Evolutionary conservation across 2,329 filamentous ascomycete genomes (phyloP).

Genomic region (Aspergillus versicolor): DNA sequence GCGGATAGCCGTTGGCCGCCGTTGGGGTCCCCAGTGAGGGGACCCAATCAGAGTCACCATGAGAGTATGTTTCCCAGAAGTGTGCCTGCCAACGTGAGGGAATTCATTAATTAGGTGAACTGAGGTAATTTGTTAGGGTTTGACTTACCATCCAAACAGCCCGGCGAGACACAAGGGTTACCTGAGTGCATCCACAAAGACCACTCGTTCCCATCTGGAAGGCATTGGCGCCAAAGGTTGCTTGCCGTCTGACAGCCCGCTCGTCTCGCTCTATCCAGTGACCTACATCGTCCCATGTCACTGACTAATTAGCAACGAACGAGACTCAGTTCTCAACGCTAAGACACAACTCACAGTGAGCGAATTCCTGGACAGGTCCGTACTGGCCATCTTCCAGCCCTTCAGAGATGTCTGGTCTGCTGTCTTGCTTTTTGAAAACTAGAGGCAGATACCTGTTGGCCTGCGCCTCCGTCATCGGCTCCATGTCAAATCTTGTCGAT

Average conservation of each 20-base stretch:
- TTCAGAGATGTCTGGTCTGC: background rate
- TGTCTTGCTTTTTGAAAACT: background rate
- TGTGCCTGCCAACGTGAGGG: background rate
- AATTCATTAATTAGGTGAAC: background rate
- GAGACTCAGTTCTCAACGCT: background rate
- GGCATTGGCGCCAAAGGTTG: background rate
- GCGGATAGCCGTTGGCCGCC: background rate
- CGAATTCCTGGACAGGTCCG: background rate
- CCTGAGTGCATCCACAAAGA: background rate
- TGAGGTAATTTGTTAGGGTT: background rate
- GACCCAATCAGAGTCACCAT: background rate
- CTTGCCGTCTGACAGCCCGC: background rate
- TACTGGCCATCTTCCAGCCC: background rate
- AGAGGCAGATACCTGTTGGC: background rate
- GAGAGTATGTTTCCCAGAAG: conserved; percentile 1
- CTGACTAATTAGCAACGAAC: background rate
- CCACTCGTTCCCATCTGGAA: background rate
- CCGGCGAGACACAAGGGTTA: background rate
- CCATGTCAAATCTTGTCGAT: background rate
- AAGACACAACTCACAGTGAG: background rate
- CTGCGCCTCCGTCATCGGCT: background rate
- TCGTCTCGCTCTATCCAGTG: background rate
- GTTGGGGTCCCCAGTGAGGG: too few relatives aligned
- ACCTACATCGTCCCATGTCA: background rate
- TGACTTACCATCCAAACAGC: background rate